Conservation (phyloP, 305 asterid genomes). For the Ilex paraguariensis region DNA sequence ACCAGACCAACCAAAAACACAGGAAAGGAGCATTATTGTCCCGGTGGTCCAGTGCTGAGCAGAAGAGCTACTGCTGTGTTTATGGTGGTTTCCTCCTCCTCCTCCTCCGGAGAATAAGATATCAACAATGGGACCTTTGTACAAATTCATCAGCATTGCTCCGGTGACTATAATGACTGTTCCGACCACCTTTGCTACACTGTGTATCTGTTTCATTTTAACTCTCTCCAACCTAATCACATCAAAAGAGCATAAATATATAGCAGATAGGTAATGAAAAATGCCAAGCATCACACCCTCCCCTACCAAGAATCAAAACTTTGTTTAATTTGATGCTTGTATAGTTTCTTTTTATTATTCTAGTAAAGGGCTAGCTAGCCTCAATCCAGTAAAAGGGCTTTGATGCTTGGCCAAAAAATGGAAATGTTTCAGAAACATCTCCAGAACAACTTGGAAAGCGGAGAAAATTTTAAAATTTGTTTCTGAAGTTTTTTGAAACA, state of each 20-base stretch:
- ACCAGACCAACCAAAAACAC: conserved; percentile 74
- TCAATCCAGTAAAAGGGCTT: no score
- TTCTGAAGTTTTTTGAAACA: no score
- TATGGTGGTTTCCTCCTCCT: conserved; percentile 17
- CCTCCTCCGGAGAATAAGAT: conserved; percentile 29
- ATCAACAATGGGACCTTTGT: conserved; percentile 47
- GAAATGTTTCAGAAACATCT: no score
- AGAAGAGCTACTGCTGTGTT: conserved; percentile 14
- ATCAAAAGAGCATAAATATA: neutral
- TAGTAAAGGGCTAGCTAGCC: no score
- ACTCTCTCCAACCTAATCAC: neutral
- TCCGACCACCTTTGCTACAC: neutral
- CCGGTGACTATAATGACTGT: neutral
- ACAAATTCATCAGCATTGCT: neutral
- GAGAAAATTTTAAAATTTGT: no score
- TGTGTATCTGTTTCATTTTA: neutral
- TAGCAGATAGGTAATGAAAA: no score
- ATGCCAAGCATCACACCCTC: no score
- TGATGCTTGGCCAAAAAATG: no score
- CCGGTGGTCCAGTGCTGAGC: conserved; percentile 70
- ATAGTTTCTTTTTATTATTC: no score
- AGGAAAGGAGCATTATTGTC: conserved; percentile 49
- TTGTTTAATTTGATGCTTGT: neutral
- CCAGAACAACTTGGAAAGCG: no score
- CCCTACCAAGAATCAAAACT: no score